These are phyloP conservation scores for Przewalskia tangutica DNA, from an alignment of 257 asterid species.

Conservation along the genomic window DNA sequence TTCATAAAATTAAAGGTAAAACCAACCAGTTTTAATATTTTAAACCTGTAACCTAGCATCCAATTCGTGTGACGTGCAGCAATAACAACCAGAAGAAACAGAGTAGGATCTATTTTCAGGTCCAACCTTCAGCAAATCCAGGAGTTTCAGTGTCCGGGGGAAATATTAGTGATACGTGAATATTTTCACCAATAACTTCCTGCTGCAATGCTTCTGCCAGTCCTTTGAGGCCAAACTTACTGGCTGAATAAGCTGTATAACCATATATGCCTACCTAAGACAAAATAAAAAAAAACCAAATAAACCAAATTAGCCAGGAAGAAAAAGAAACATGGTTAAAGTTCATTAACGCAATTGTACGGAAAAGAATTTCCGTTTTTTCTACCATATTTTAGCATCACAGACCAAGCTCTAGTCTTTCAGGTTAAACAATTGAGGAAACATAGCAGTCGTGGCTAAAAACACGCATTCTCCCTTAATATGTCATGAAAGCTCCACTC, in stretches of 20 bases:
- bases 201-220: constrained; percentile 97
- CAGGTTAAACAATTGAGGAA: background rate
- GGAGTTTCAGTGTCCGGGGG: constrained; percentile 99
- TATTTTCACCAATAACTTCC: constrained; percentile 67
- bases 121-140: constrained; percentile 70
- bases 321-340: background rate
- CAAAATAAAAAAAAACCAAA: background rate
- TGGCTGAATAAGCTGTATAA: constrained; percentile 91
- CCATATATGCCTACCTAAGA: constrained; percentile 91
- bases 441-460: background rate
- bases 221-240: constrained; percentile 89
- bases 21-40: background rate
- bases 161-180: constrained; percentile 81
- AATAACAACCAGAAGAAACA: background rate
- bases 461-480: background rate
- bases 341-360: background rate
- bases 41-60: too few relatives aligned
- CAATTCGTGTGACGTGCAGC: too few relatives aligned
- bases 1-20: background rate
- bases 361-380: background rate
- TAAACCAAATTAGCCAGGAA: constrained; percentile 1
- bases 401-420: background rate
- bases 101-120: background rate
- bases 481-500: background rate
- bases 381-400: background rate